Base-by-base conservation (phyloP, 2,329 filamentous ascomycete genomes). In the Sporothrix protearum region DNA sequence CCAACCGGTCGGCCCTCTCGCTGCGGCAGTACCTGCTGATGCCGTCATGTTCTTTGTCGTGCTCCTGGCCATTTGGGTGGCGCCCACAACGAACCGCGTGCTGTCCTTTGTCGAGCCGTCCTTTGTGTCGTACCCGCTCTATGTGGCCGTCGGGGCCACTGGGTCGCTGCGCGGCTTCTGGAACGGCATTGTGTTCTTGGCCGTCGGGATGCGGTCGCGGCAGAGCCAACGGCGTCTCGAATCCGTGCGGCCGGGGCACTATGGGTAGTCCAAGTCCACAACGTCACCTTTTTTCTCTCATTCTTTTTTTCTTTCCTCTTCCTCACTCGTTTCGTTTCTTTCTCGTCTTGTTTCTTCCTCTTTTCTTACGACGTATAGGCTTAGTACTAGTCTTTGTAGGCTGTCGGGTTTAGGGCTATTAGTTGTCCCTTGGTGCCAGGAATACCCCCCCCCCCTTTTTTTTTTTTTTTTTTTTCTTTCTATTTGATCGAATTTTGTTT, bases 1-100 rank as follows among this genome's bases (percentile, higher is more conserved):
- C 76, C 19, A 74, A 69, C 39, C 76, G 76, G 16, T 77, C 79
- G 9, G 75, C 77, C 2, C 75, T 81, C 0, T 81, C 80, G 0
- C 77, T 82, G 53, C 74, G 79, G 10, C 79, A 81, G 69, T 81
- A 80, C 70, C 76, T 81, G 16, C 76, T 81, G 19, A 81, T 82
- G 80, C 80, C 0, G 75, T 79, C 3, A 74, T 81, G 22, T 80
- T 81, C 72, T 80, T 80, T 68, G 73, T 81, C 1, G 79, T 78
- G 5, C 73, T 80, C 33, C 70, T 81, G 16, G 74, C 76, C 8
- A 79, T 80, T 2, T 81, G 80, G 80, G 78, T 80, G 19, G 76
- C 78, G 9, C 79, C 80, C 1, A 78, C 79, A 1, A 80, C 79
- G 1, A 81, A 81, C 68, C 79, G 80, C 1, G 76, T 81, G 12